Conservation (phyloP, 306 rosid species). For the Sechiopsis laciniata region DNA sequence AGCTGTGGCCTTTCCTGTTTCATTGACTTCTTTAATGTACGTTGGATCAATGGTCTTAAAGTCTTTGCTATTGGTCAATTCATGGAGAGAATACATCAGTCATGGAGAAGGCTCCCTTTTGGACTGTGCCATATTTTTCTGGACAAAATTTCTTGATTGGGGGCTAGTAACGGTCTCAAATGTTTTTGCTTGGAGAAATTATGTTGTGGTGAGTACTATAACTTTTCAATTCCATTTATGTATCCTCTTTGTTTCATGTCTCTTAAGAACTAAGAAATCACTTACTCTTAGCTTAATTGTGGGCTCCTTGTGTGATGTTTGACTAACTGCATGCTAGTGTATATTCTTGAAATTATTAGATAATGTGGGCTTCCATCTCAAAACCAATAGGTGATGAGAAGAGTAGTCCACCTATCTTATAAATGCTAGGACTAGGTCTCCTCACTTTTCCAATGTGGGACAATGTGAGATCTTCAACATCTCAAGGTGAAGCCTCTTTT, state of each 20-base stretch:
- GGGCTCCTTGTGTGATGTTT: background rate
- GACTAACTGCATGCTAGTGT: background rate
- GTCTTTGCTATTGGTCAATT: constrained; percentile 38
- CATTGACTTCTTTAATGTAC: constrained; percentile 74
- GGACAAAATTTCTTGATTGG: constrained; percentile 27
- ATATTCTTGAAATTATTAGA: too few species aligned
- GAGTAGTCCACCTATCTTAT: too few species aligned
- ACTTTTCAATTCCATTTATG: constrained; percentile 14
- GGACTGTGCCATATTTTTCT: constrained; percentile 28
- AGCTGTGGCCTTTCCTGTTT: constrained; percentile 67
- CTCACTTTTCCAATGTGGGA: too few species aligned
- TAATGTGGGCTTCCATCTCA: too few species aligned
- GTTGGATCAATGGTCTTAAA: constrained; percentile 67
- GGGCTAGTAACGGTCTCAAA: constrained; percentile 35
- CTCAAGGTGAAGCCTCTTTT: too few species aligned
- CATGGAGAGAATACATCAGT: constrained; percentile 38
- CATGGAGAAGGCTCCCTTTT: constrained; percentile 38
- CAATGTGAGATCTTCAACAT: too few species aligned
- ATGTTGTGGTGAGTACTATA: constrained; percentile 69
- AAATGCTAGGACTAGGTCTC: too few species aligned
- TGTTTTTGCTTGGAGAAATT: constrained; percentile 67
- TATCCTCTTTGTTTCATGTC: background rate
- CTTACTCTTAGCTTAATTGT: background rate
- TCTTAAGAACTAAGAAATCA: constrained; percentile 4
- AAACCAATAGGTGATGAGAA: too few species aligned